Evolutionary conservation across 2,329 filamentous ascomycete genomes (phyloP).

Genomic region (Microdochium nivale): DNA sequence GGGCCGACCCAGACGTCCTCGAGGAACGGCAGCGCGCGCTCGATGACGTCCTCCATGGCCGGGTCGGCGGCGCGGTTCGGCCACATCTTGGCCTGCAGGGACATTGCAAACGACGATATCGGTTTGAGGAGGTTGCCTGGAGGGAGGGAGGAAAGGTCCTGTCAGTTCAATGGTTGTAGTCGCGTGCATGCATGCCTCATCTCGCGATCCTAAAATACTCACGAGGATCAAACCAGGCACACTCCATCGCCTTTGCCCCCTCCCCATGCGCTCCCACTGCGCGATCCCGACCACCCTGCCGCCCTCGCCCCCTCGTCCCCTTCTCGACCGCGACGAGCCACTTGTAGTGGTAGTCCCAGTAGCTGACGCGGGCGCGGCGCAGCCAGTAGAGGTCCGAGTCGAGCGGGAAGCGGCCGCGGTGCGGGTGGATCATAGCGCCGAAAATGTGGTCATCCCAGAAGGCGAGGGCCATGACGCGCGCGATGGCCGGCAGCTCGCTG

Average conservation of each 20-base stretch:
- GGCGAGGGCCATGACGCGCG: constrained; percentile 18
- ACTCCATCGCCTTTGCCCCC: constrained; percentile 8
- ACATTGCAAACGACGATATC: constrained; percentile 5
- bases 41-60: constrained; percentile 8
- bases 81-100: constrained; percentile 6
- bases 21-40: constrained; percentile 11
- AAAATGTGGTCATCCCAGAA: constrained; percentile 25
- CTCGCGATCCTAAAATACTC: not conserved
- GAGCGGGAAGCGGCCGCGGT: constrained; percentile 18
- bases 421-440: constrained; percentile 23
- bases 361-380: constrained; percentile 14
- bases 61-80: constrained; percentile 14
- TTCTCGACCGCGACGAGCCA: constrained; percentile 16
- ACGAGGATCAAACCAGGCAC: constrained; percentile 11
- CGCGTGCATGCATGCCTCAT: not conserved
- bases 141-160: constrained; percentile 1
- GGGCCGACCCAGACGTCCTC: constrained; percentile 17
- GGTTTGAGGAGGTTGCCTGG: constrained; percentile 10
- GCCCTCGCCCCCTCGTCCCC: constrained; percentile 6
- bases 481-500: constrained; percentile 17
- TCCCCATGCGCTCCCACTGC: constrained; percentile 13
- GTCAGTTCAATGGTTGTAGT: not conserved
- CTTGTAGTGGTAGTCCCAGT: constrained; percentile 17
- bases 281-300: constrained; percentile 14
- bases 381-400: constrained; percentile 22